phyloP scores from a whole-genome alignment of 2,329 filamentous ascomycete genomes.

The Dothideomycetes sp. region DNA sequence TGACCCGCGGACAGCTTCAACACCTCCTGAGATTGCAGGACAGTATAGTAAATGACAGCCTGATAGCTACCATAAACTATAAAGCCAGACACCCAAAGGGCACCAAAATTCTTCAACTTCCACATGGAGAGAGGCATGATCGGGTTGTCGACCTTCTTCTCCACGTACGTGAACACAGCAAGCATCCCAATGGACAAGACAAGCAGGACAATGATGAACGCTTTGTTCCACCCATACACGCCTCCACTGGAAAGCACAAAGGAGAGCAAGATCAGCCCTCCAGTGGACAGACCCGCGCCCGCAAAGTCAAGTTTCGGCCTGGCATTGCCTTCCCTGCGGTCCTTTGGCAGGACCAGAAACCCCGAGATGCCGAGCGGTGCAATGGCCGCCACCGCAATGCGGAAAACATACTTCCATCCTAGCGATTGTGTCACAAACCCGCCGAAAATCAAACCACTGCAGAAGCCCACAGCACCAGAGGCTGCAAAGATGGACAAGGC shows the following conservation, averaged over 20 bases:
- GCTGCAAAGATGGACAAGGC: conserved; percentile 10
- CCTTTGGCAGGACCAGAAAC: conserved; percentile 29
- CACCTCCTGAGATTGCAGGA: conserved; percentile 29
- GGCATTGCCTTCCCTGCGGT: conserved; percentile 21
- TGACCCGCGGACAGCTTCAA: conserved; percentile 27
- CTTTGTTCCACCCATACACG: conserved; percentile 34
- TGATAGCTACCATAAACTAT: conserved; percentile 33
- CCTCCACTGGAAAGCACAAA: conserved; percentile 36
- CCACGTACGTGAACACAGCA: conserved; percentile 26
- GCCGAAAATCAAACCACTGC: conserved; percentile 38
- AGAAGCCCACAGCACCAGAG: conserved; percentile 33
- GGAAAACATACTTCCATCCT: conserved; percentile 40
- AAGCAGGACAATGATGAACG: conserved; percentile 33
- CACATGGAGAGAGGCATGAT: conserved; percentile 36
- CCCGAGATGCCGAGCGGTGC: conserved; percentile 8
- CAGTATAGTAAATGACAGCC: conserved; percentile 32
- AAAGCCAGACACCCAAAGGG: conserved; percentile 34
- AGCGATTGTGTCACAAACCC: conserved; percentile 37
- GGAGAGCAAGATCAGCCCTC: conserved; percentile 31
- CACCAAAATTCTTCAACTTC: conserved; percentile 36
- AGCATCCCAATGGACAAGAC: conserved; percentile 28
- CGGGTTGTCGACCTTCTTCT: conserved; percentile 34
- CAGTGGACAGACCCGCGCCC: conserved; percentile 31
- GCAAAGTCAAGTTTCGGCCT: conserved; percentile 30
- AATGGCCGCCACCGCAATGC: conserved; percentile 18